phyloP scores from a whole-genome alignment of 306 rosid species.

The Argentina anserina region DNA sequence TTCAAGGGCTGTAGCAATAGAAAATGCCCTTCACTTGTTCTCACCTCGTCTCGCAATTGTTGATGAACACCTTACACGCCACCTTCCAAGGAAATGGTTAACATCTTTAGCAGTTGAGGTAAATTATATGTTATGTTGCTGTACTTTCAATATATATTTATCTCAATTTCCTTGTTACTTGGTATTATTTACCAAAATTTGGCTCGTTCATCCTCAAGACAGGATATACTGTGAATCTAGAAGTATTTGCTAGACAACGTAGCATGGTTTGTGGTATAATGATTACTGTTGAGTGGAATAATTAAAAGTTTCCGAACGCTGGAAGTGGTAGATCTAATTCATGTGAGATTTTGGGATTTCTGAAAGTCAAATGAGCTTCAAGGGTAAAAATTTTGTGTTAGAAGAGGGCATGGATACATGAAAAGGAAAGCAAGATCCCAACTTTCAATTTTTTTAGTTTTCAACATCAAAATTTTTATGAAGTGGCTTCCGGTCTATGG shows the following conservation, averaged over 20 bases:
- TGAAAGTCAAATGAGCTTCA: background rate
- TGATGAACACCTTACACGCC: conserved; percentile 87
- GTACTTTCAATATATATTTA: background rate
- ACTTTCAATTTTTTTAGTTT: background rate
- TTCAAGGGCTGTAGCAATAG: conserved; percentile 87
- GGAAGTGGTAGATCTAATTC: background rate
- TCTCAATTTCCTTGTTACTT: background rate
- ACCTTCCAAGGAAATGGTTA: conserved; percentile 82
- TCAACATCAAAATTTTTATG: background rate
- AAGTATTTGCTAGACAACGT: background rate
- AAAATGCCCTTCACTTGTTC: conserved; percentile 87
- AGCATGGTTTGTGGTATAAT: background rate
- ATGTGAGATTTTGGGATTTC: background rate
- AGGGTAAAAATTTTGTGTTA: background rate
- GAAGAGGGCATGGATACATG: background rate
- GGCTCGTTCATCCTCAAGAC: background rate
- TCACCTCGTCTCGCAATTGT: conserved; percentile 92
- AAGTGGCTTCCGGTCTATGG: background rate
- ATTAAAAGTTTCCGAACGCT: background rate
- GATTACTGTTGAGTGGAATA: background rate
- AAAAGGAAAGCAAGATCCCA: background rate
- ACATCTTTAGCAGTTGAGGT: conserved; percentile 76
- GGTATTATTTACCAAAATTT: background rate
- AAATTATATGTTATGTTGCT: conserved; percentile 17
- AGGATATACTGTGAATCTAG: background rate